Percentiles rank a stretch among this genome's conserved stretches.
Evolutionary conservation across 139 green algal genomes (phyloP).

Genomic region (Chlamydomonas sp.): DNA sequence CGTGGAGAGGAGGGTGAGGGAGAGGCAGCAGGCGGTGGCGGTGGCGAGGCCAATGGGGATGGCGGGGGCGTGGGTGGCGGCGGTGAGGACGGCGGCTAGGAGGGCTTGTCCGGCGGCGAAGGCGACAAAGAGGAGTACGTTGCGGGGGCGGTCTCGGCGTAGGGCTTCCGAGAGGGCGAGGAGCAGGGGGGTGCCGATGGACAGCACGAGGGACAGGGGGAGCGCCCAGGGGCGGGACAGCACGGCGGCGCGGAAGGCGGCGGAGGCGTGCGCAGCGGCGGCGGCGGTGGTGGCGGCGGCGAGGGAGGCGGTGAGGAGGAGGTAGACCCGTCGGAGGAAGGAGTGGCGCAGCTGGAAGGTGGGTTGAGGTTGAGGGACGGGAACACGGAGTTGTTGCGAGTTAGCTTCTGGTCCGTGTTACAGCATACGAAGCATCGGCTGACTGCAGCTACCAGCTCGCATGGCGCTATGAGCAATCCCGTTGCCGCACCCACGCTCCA

Average conservation of each 20-base stretch:
- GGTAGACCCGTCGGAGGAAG: constrained; percentile 12
- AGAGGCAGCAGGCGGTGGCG: too few relatives aligned
- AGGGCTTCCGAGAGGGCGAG: constrained; percentile 18
- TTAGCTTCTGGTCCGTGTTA: too few relatives aligned
- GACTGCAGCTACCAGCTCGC: too few relatives aligned
- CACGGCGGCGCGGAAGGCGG: background rate
- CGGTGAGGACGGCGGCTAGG: background rate
- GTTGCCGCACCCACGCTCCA: too few relatives aligned
- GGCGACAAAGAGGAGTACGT: background rate
- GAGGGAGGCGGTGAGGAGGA: background rate
- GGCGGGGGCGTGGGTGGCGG: background rate
- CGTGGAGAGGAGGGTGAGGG: too few relatives aligned
- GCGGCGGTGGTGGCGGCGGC: constrained; percentile 1
- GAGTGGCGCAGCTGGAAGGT: constrained; percentile 3
- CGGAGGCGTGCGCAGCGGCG: background rate
- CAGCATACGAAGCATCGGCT: too few relatives aligned
- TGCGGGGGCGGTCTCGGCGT: constrained; percentile 8
- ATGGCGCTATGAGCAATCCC: too few relatives aligned
- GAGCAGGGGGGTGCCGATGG: constrained; percentile 13
- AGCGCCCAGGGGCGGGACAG: constrained; percentile 27
- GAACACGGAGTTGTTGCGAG: too few relatives aligned
- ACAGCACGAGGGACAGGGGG: constrained; percentile 10
- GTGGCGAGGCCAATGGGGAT: background rate
- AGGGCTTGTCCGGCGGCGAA: constrained; percentile 16
- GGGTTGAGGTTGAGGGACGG: too few relatives aligned